Conservation (phyloP, 169 alveolate genomes). For the Babesia bigemina region DNA sequence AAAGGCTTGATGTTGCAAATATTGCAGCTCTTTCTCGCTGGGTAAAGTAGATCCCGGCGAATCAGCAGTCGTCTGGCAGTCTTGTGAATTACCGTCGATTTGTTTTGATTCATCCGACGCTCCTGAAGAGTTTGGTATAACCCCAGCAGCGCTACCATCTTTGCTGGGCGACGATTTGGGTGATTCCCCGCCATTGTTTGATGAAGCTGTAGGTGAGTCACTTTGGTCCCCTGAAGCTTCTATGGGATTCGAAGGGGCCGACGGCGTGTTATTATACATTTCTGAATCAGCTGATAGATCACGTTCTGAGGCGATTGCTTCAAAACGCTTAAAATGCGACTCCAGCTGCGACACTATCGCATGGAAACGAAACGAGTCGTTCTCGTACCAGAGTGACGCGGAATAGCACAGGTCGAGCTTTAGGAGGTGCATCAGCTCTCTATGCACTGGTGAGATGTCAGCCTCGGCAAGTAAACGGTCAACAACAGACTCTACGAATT, state of each 20-base stretch:
- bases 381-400: slow-evolving; percentile 60
- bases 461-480: slow-evolving; percentile 6
- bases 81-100: too few relatives aligned
- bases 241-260: neutral
- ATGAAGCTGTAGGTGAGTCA: neutral
- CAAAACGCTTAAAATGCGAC: slow-evolving; percentile 23
- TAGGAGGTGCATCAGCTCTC: slow-evolving; percentile 12
- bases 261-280: neutral
- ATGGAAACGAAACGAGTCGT: slow-evolving; percentile 59
- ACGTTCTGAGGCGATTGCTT: slow-evolving; percentile 3
- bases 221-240: neutral
- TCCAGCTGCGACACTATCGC: slow-evolving; percentile 28
- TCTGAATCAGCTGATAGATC: neutral
- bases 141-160: neutral
- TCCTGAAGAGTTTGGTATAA: too few relatives aligned
- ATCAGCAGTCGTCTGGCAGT: neutral
- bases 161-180: neutral
- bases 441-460: neutral
- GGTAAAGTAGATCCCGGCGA: slow-evolving; percentile 26
- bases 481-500: slow-evolving; percentile 21
- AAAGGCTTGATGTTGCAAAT: slow-evolving; percentile 66
- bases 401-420: slow-evolving; percentile 45
- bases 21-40: slow-evolving; percentile 47
- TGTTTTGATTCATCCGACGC: too few relatives aligned
- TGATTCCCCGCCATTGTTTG: neutral